Conservation (phyloP, 176 grass and related monocot genomes). For the Aegilops bicornis region DNA sequence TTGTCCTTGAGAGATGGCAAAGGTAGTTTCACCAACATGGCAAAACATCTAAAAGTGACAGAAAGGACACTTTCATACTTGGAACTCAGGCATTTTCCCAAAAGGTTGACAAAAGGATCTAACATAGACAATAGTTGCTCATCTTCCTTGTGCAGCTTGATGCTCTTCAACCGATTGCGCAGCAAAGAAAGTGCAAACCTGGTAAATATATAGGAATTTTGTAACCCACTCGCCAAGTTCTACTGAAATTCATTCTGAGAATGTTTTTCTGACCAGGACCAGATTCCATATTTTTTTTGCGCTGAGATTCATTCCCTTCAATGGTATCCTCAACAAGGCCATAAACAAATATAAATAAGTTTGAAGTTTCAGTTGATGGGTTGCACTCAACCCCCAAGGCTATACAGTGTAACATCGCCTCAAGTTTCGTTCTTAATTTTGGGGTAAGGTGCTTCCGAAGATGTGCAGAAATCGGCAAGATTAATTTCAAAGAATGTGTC, state of each 20-base stretch:
- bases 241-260: conserved; percentile 36
- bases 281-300: conserved; percentile 36
- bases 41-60: conserved; percentile 74
- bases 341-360: conserved; percentile 80
- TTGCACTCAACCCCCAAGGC: conserved; percentile 84
- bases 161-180: conserved; percentile 70
- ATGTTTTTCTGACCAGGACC: conserved; percentile 29
- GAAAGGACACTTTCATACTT: conserved; percentile 85
- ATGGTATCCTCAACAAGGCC: conserved; percentile 71
- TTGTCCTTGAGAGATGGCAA: conserved; percentile 75
- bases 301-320: conserved; percentile 31
- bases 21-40: conserved; percentile 72
- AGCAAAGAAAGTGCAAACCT: conserved; percentile 82
- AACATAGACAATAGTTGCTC: conserved; percentile 70
- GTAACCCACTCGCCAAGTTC: conserved; percentile 23
- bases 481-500: conserved; percentile 72
- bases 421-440: conserved; percentile 66
- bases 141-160: conserved; percentile 70
- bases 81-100: conserved; percentile 72
- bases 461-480: conserved; percentile 61
- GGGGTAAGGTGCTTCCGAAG: conserved; percentile 74
- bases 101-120: conserved; percentile 80
- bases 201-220: conserved; percentile 70
- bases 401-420: conserved; percentile 80
- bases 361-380: conserved; percentile 60